Conservation (phyloP, 2,329 filamentous ascomycete species). For the Penicillium decumbens region DNA sequence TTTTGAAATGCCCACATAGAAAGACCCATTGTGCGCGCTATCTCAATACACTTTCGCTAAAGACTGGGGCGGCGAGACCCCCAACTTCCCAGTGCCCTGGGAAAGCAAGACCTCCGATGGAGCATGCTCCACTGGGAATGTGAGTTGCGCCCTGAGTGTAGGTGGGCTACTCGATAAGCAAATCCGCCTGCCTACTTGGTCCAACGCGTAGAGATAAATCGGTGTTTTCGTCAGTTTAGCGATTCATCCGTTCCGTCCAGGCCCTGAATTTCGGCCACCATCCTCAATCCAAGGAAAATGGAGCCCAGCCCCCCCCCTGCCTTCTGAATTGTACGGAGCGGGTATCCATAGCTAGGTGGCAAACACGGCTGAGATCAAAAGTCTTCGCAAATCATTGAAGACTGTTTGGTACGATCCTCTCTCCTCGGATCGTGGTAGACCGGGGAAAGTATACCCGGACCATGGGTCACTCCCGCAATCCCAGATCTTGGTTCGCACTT, state of each 20-base stretch:
- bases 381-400: not conserved
- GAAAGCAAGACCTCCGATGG: slow-evolving; percentile 13
- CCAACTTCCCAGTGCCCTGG: slow-evolving; percentile 9
- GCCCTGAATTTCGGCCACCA: not conserved
- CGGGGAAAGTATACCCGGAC: slow-evolving; percentile 18
- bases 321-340: not conserved
- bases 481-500: slow-evolving; percentile 9
- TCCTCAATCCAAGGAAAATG: not conserved
- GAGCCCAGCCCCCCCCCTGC: not conserved
- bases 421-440: slow-evolving; percentile 12
- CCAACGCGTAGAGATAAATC: not conserved
- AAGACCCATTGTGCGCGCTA: slow-evolving; percentile 20
- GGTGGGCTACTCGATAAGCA: not conserved
- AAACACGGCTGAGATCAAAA: not conserved
- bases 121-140: slow-evolving; percentile 10
- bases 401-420: slow-evolving; percentile 8
- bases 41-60: slow-evolving; percentile 23
- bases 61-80: slow-evolving; percentile 12
- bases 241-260: not conserved
- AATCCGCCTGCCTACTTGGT: not conserved
- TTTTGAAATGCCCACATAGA: not conserved
- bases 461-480: slow-evolving; percentile 22
- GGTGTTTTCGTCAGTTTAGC: not conserved
- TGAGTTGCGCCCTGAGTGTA: not conserved
- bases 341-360: not conserved